Conservation (phyloP, 2,329 filamentous ascomycete species). For the Parafenestella ontariensis region DNA sequence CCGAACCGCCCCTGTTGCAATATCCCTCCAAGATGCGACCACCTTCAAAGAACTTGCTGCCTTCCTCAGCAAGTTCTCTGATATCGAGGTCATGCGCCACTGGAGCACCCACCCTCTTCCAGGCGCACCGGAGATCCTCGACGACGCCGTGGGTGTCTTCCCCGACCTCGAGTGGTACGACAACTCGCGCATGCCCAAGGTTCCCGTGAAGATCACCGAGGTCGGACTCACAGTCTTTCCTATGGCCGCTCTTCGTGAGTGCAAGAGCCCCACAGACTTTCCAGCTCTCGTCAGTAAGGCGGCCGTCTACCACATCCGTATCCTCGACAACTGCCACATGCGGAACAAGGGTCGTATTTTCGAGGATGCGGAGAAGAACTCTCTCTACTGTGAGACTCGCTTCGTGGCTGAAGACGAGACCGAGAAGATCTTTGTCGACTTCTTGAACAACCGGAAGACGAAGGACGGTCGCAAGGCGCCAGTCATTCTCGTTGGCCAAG, state of each 20-base stretch:
- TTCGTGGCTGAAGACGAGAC: neutral
- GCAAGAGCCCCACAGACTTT: neutral
- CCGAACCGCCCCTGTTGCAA: too few species aligned
- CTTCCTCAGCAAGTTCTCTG: too few species aligned
- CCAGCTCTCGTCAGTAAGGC: neutral
- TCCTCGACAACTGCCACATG: conserved; percentile 5
- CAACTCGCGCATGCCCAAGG: neutral
- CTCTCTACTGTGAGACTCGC: neutral
- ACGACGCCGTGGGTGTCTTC: neutral
- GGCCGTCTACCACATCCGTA: neutral
- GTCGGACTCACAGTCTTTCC: neutral
- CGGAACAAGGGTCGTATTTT: neutral
- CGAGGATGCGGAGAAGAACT: neutral
- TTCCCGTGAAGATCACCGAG: neutral
- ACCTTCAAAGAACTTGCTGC: too few species aligned
- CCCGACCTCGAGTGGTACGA: neutral
- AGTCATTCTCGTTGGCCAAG: neutral
- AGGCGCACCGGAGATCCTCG: neutral
- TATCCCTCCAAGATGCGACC: too few species aligned
- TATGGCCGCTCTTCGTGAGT: neutral
- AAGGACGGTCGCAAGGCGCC: neutral
- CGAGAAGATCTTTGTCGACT: neutral
- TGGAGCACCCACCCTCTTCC: neutral
- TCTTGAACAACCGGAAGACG: neutral
- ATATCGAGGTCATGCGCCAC: too few species aligned